Evolutionary conservation across 305 asterid genomes (phyloP).

Genomic region (Euphrasia arctica): DNA sequence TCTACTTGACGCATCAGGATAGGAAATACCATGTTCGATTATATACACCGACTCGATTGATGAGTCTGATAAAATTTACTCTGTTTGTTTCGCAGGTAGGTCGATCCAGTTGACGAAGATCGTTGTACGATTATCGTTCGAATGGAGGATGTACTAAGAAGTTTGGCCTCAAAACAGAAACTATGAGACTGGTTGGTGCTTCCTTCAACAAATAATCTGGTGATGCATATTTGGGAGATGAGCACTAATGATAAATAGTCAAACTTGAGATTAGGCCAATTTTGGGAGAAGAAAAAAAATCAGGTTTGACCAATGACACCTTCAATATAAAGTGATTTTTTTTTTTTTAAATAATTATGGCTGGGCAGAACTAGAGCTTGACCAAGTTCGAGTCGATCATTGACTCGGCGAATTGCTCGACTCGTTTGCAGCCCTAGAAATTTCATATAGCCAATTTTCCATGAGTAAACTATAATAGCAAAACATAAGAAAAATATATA

Average conservation of each 20-base stretch:
- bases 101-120: neutral
- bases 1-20: too few species aligned
- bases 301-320: neutral
- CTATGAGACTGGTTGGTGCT: conserved; percentile 3
- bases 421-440: too few species aligned
- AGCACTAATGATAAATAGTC: neutral
- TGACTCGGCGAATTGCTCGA: too few species aligned
- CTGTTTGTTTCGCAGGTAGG: neutral
- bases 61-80: too few species aligned
- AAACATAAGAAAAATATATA: too few species aligned
- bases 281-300: neutral
- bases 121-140: neutral
- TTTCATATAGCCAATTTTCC: too few species aligned
- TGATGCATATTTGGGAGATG: neutral
- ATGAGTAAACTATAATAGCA: too few species aligned
- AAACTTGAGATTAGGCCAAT: conserved; percentile 28
- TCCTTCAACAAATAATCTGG: neutral
- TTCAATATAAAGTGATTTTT: too few species aligned
- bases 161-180: neutral
- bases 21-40: too few species aligned
- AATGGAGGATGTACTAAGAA: neutral
- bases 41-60: neutral
- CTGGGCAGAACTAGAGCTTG: too few species aligned
- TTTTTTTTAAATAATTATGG: too few species aligned
- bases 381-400: too few species aligned